Base-by-base conservation (phyloP, 306 rosid genomes). In the Styphnolobium japonicum region DNA sequence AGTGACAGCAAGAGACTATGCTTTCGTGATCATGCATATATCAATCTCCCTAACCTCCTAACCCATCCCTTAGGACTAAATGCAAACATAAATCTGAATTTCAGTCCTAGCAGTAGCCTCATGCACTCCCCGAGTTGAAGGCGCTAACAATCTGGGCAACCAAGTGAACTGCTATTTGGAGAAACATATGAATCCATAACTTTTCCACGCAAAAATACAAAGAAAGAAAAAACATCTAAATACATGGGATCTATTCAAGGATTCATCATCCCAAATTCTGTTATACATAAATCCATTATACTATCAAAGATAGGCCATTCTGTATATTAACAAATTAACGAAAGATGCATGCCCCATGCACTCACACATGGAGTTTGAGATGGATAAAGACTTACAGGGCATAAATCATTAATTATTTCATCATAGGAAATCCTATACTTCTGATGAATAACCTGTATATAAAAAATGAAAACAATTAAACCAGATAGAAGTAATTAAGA, bases 391-490 rank as follows among this genome's bases (percentile, higher is more conserved):
- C 93, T 91, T 86, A 94, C 97, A 21, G 98, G 97, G 87, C 98
- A 94, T 75, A 94, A 90, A 86, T 94, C 97, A 75, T 94, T 87
- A 72, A 84, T 91, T 79, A 94, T 94, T 82, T 94, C 98, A 79
- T 92, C 98, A 16, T 91, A 91, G 37, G 98, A 92, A 46, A 94
- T 92, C 73, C 97, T 91, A 55, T 92, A 92, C 82, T 94, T 94
- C 78, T 94, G 93, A 91, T 94, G 98, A 76, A 94, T 94, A 80
- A 94, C 97, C 98, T 92, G 95, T 51, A 67, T 21, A 67, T 56
- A 64, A 75, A 69, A 77, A 80, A 62, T 58, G 43, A 58, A 22
- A 71, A 53, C 4, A 56, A 23, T 69, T 70, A 66, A 83, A 78
- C n/a, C 71, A 79, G 15, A 39, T 43, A 15, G 36, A 53, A 61